phyloP scores from a whole-genome alignment of 495 filamentous ascomycete species.

The Aspergillus nidulans region DNA sequence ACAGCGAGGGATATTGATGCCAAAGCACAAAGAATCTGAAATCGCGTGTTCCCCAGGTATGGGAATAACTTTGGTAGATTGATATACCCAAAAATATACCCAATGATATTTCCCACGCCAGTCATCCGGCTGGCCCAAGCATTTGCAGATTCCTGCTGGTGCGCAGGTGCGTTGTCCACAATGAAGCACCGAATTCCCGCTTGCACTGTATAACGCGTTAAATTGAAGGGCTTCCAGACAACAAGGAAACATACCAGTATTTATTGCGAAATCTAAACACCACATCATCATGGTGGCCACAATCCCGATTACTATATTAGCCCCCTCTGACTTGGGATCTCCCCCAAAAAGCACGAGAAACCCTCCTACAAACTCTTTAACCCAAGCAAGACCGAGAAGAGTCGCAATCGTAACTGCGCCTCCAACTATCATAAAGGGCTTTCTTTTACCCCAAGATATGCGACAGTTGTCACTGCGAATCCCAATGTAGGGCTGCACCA shows the following conservation, averaged over 20 bases:
- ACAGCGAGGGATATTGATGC: slow-evolving; percentile 63
- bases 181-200: slow-evolving; percentile 86
- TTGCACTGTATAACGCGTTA: slow-evolving; percentile 55
- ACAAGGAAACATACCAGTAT: slow-evolving; percentile 56
- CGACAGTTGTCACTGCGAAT: slow-evolving; percentile 87
- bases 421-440: slow-evolving; percentile 83
- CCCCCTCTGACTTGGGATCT: slow-evolving; percentile 53
- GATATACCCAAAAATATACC: slow-evolving; percentile 77
- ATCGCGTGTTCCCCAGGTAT: slow-evolving; percentile 78
- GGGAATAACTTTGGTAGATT: slow-evolving; percentile 66
- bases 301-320: slow-evolving; percentile 58
- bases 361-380: slow-evolving; percentile 68
- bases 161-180: slow-evolving; percentile 80
- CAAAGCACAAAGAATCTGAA: slow-evolving; percentile 82
- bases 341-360: slow-evolving; percentile 69
- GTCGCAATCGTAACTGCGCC: slow-evolving; percentile 66
- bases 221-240: not conserved
- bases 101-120: slow-evolving; percentile 81
- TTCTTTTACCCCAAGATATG: slow-evolving; percentile 73
- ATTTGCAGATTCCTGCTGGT: slow-evolving; percentile 87
- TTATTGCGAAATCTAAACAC: slow-evolving; percentile 85
- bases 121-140: slow-evolving; percentile 79
- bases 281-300: slow-evolving; percentile 80
- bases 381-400: slow-evolving; percentile 77
- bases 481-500: slow-evolving; percentile 93